phyloP scores from a whole-genome alignment of 2,329 filamentous ascomycete species.

The Huntiella savannae region DNA sequence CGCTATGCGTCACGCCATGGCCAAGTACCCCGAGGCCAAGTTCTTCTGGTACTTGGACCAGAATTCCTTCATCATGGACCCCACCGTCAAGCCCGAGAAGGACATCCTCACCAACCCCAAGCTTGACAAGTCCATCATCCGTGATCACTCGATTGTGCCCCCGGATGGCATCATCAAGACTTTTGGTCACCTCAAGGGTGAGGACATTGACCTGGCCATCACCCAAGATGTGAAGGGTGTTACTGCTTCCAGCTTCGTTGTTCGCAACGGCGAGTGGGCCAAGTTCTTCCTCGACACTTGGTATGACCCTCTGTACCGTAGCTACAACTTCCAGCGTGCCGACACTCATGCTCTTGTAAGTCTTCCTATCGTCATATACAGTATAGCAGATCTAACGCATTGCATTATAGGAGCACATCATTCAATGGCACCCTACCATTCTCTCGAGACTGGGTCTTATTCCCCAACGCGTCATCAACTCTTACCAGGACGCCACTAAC shows the following conservation, averaged over 20 bases:
- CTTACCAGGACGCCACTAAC: constrained; percentile 41
- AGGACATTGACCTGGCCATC: constrained; percentile 63
- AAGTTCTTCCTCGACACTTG: constrained; percentile 86
- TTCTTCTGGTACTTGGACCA: constrained; percentile 81
- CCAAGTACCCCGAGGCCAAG: constrained; percentile 53
- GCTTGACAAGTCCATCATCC: constrained; percentile 65
- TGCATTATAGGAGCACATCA: constrained; percentile 53
- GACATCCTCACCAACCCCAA: constrained; percentile 48
- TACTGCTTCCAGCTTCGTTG: constrained; percentile 55
- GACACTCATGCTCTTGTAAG: constrained; percentile 77
- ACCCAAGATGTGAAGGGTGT: constrained; percentile 73
- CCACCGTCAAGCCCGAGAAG: constrained; percentile 45
- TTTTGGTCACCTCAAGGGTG: constrained; percentile 58
- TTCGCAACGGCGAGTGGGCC: constrained; percentile 75
- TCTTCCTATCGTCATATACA: constrained; percentile 6
- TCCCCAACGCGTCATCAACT: constrained; percentile 69
- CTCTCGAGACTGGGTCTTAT: constrained; percentile 75
- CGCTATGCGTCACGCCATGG: constrained; percentile 74
- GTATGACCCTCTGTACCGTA: constrained; percentile 87
- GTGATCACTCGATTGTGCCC: constrained; percentile 70
- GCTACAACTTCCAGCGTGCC: constrained; percentile 90
- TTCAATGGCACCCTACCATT: constrained; percentile 94
- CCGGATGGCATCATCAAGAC: constrained; percentile 96
- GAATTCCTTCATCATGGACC: constrained; percentile 77
- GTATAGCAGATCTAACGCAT: not conserved